Evolutionary conservation across 2,329 filamentous ascomycete species (phyloP).

Genomic region (Myriosclerotinia duriaeana): DNA sequence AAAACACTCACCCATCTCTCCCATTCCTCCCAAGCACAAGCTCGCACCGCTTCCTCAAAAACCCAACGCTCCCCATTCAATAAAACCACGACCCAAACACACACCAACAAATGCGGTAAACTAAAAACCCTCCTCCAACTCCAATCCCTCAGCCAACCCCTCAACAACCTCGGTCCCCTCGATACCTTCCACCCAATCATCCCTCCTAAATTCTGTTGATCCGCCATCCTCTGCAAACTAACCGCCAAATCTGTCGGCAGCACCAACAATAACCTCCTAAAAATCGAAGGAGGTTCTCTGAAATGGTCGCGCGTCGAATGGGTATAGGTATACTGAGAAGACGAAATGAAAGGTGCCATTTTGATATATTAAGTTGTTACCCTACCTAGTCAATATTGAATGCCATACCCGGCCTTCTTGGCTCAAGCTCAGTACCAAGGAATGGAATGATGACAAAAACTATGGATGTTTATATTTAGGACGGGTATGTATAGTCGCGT

Average conservation of each 20-base stretch:
- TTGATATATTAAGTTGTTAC: conserved; percentile 1
- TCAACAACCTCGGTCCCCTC: conserved; percentile 28
- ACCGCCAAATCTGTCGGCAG: conserved; percentile 32
- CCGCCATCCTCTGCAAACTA: conserved; percentile 33
- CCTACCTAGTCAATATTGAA: conserved; percentile 1
- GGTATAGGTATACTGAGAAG: conserved; percentile 30
- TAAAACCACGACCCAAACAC: conserved; percentile 73
- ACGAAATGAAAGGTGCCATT: conserved; percentile 31
- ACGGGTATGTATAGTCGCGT: neutral
- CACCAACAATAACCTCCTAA: conserved; percentile 33
- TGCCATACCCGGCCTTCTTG: conserved; percentile 9
- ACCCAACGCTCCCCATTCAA: conserved; percentile 83
- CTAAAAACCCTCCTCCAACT: conserved; percentile 54
- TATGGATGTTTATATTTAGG: no score
- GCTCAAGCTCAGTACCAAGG: neutral
- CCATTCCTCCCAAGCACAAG: conserved; percentile 83
- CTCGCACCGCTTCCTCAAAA: conserved; percentile 68
- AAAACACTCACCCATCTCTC: conserved; percentile 77
- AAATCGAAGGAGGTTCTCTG: conserved; percentile 34
- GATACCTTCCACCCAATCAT: conserved; percentile 27
- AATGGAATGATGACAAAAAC: conserved; percentile 11
- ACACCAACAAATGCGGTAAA: conserved; percentile 66
- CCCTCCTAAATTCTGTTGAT: conserved; percentile 26
- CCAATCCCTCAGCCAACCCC: conserved; percentile 45
- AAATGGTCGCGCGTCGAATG: conserved; percentile 35